phyloP scores from a whole-genome alignment of 1,139 yeast genomes.

The Kodamaea fungicola region DNA sequence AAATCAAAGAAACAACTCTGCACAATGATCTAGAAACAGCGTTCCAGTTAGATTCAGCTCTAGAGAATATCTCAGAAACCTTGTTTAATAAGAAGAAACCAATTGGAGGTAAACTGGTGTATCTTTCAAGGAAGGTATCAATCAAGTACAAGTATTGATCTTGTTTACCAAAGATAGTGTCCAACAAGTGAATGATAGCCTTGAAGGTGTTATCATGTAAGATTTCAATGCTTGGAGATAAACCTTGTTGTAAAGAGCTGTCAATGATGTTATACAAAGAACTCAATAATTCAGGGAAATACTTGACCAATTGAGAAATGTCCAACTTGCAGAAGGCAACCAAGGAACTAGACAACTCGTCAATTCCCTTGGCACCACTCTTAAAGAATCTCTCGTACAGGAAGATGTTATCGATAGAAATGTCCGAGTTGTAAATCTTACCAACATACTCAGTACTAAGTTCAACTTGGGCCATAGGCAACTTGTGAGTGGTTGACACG shows the following conservation, averaged over 20 bases:
- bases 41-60: slow-evolving; percentile 57
- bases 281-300: slow-evolving; percentile 50
- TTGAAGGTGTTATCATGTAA: slow-evolving; percentile 45
- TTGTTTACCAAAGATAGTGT: slow-evolving; percentile 63
- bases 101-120: slow-evolving; percentile 40
- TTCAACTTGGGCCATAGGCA: slow-evolving; percentile 52
- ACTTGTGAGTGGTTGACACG: slow-evolving; percentile 28
- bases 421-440: slow-evolving; percentile 59
- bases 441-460: slow-evolving; percentile 70
- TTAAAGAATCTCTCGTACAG: slow-evolving; percentile 51
- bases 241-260: slow-evolving; percentile 19
- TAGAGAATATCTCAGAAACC: slow-evolving; percentile 44
- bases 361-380: slow-evolving; percentile 40
- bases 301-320: slow-evolving; percentile 46
- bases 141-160: slow-evolving; percentile 58
- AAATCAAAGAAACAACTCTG: slow-evolving; percentile 51
- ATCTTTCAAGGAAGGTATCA: slow-evolving; percentile 41
- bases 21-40: slow-evolving; percentile 62
- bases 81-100: slow-evolving; percentile 50
- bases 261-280: slow-evolving; percentile 43
- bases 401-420: slow-evolving; percentile 54
- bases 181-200: slow-evolving; percentile 57
- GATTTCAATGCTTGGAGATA: slow-evolving; percentile 29
- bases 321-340: slow-evolving; percentile 43
- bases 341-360: slow-evolving; percentile 41